Conservation (phyloP, 352 stramenopile species). For the Elongisporangium prolatum region DNA sequence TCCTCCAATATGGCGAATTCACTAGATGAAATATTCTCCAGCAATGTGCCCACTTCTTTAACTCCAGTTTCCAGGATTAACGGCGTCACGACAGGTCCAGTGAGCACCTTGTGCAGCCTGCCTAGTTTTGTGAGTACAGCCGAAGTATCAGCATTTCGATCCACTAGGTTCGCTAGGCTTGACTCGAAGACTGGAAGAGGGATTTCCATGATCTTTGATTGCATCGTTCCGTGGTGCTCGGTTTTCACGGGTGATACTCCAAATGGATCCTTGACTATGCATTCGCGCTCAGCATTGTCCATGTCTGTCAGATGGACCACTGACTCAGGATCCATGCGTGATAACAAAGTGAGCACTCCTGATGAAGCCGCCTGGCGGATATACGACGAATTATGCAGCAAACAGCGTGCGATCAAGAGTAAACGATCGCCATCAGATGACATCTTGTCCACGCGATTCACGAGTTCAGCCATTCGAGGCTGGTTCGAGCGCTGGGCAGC, state of each 20-base stretch:
- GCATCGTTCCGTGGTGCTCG: slow-evolving; percentile 5
- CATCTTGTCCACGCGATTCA: slow-evolving; percentile 35
- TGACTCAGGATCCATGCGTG: slow-evolving; percentile 10
- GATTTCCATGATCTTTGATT: slow-evolving; percentile 20
- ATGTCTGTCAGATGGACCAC: slow-evolving; percentile 17
- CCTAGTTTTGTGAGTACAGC: too few relatives aligned
- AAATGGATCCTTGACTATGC: slow-evolving; percentile 17
- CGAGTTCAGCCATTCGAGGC: slow-evolving; percentile 27
- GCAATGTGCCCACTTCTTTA: slow-evolving; percentile 18
- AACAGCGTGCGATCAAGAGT: slow-evolving; percentile 37
- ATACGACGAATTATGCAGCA: slow-evolving; percentile 44
- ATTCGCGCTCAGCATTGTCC: slow-evolving; percentile 5
- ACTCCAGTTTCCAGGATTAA: slow-evolving; percentile 16
- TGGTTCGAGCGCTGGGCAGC: slow-evolving; percentile 20
- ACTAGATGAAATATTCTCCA: slow-evolving; percentile 8
- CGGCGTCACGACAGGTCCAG: too few relatives aligned
- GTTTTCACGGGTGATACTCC: slow-evolving; percentile 3
- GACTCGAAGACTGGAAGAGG: slow-evolving; percentile 3
- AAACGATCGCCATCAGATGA: slow-evolving; percentile 10
- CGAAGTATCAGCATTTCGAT: too few relatives aligned
- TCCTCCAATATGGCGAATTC: slow-evolving; percentile 16
- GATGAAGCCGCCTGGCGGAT: slow-evolving; percentile 44
- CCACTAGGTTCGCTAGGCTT: too few relatives aligned
- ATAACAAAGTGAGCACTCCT: slow-evolving; percentile 28
- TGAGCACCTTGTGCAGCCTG: too few relatives aligned